phyloP scores from a whole-genome alignment of 345 rosid species.

The sweet orange (Citrus sinensis) region DVS_A1.0 CM039169.1:22190001-22190500 shows the following conservation, averaged over 20 bases:
- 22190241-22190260: background rate
- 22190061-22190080: conserved; percentile 15
- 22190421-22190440: conserved; percentile 93
- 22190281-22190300: background rate
- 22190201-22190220: background rate
- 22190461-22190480: conserved; percentile 92
- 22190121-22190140: background rate
- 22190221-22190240: background rate
- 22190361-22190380: background rate
- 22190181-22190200: background rate
- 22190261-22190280: background rate
- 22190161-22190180: conserved; percentile 22
- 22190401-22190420: conserved; percentile 14
- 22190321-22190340: background rate
- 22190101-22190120: background rate
- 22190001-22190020: too few relatives aligned
- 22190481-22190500: conserved; percentile 68
- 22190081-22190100: background rate
- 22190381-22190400: conserved; percentile 3
- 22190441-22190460: conserved; percentile 64
- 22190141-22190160: background rate
- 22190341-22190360: background rate
- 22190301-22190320: conserved; percentile 2
- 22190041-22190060: background rate
- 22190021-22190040: background rate